Evolutionary conservation across 768 basidiomycete species (phyloP).

Genomic region (Lyophyllum shimeji): DNA sequence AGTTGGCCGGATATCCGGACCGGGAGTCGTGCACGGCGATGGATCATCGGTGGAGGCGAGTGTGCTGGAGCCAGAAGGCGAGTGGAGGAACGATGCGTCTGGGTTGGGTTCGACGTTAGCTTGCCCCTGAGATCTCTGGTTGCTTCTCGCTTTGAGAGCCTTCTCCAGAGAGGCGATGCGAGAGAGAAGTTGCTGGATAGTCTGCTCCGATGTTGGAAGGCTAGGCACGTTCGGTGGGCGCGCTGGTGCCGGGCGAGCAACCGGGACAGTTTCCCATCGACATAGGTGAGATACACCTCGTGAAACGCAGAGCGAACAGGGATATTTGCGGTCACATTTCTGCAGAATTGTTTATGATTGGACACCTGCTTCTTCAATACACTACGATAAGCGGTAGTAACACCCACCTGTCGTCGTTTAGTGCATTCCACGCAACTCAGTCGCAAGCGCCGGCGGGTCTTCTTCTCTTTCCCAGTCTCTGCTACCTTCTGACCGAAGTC

Average conservation of each 20-base stretch:
- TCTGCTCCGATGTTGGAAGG: constrained; percentile 12
- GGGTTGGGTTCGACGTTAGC: neutral
- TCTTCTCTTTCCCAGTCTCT: constrained; percentile 39
- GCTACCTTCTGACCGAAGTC: constrained; percentile 2
- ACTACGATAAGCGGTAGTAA: neutral
- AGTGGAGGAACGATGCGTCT: constrained; percentile 10
- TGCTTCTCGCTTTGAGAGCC: constrained; percentile 19
- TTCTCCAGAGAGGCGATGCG: constrained; percentile 28
- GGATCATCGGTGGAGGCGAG: constrained; percentile 17
- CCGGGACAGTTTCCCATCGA: constrained; percentile 44
- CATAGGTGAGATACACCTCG: constrained; percentile 43
- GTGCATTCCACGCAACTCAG: constrained; percentile 59
- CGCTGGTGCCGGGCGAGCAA: constrained; percentile 41
- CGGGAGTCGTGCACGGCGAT: constrained; percentile 16
- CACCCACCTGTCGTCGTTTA: constrained; percentile 50
- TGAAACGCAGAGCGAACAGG: constrained; percentile 39
- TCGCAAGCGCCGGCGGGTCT: constrained; percentile 47
- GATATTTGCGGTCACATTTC: constrained; percentile 52
- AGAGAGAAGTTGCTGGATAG: constrained; percentile 24
- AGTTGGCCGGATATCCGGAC: constrained; percentile 11
- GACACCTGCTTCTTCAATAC: neutral
- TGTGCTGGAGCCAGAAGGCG: constrained; percentile 21
- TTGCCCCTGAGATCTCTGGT: constrained; percentile 2
- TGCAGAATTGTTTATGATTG: constrained; percentile 19
- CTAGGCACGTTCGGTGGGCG: constrained; percentile 27